A percentile compares a stretch with the other conserved stretches of the same genome.
Evolutionary conservation across 371 early-diverging fungal species (phyloP).

Genomic region (Mucor lusitanicus): DNA sequence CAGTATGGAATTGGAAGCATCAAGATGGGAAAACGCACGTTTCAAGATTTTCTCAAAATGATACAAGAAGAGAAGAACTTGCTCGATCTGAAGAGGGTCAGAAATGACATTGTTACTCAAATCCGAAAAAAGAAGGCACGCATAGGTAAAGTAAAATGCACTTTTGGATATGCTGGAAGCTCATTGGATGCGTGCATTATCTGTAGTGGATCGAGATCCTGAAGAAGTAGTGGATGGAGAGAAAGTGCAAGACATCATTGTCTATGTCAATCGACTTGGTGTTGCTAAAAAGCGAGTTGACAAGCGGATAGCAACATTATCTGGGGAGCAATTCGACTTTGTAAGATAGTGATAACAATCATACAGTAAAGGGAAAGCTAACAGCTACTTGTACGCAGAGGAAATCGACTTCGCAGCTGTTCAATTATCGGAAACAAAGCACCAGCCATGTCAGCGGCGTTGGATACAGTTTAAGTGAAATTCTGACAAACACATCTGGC

Average conservation of each 20-base stretch:
- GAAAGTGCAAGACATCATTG: constrained; percentile 73
- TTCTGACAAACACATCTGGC: constrained; percentile 66
- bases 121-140: constrained; percentile 67
- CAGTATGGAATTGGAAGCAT: constrained; percentile 23
- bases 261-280: constrained; percentile 73
- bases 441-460: constrained; percentile 7
- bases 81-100: constrained; percentile 64
- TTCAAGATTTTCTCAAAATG: constrained; percentile 74
- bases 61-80: constrained; percentile 75
- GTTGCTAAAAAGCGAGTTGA: constrained; percentile 77
- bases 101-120: constrained; percentile 76
- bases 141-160: constrained; percentile 39
- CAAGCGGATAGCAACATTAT: constrained; percentile 66
- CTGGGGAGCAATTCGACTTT: constrained; percentile 53
- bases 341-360: constrained; percentile 17
- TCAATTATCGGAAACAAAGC: constrained; percentile 28
- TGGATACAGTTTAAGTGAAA: constrained; percentile 45
- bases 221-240: constrained; percentile 82
- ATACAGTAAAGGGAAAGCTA: neutral
- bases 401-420: constrained; percentile 31
- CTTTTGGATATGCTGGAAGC: neutral
- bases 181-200: neutral
- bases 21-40: constrained; percentile 52
- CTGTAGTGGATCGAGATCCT: constrained; percentile 59
- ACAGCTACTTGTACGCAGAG: neutral